A percentile compares a stretch with the other conserved stretches of the same genome.
Evolutionary conservation across 1,284 basidiomycete species (phyloP).

Genomic region (Cutaneotrichosporon cutaneum): DNA sequence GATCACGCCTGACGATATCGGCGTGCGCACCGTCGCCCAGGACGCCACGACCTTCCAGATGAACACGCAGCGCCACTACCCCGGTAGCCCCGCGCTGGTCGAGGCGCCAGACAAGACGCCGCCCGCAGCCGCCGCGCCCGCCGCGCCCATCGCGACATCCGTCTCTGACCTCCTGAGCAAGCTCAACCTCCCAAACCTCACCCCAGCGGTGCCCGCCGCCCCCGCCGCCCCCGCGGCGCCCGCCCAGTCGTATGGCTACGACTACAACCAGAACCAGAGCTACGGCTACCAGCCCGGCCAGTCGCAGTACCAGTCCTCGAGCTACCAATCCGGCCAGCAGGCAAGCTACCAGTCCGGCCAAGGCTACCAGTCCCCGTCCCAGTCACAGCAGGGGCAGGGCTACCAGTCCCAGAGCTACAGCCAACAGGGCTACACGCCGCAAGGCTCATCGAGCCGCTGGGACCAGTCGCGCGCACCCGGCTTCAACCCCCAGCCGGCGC

Average conservation of each 20-base stretch:
- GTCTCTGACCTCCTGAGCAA: slow-evolving; percentile 11
- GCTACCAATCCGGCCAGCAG: neutral
- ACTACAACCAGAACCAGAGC: neutral
- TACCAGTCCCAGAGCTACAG: neutral
- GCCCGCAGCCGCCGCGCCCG: neutral
- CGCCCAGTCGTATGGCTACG: neutral
- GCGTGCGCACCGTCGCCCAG: slow-evolving; percentile 22
- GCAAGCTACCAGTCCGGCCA: neutral
- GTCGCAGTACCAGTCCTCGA: neutral
- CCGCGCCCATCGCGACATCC: slow-evolving; percentile 1
- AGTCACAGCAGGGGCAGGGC: neutral
- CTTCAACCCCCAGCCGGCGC: neutral
- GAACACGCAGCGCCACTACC: slow-evolving; percentile 2
- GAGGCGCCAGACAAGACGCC: neutral
- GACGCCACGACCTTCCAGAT: slow-evolving; percentile 16
- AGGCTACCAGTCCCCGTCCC: neutral
- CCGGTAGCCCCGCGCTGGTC: neutral
- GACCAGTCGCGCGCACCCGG: neutral
- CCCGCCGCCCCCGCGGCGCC: neutral
- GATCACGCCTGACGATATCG: slow-evolving; percentile 27
- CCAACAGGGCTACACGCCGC: neutral
- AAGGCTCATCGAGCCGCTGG: neutral
- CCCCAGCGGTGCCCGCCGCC: neutral
- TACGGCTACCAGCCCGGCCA: slow-evolving; percentile 4
- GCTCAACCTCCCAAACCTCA: slow-evolving; percentile 7